Conservation (phyloP, 768 basidiomycete species). For the Panellus pusillus region DNA sequence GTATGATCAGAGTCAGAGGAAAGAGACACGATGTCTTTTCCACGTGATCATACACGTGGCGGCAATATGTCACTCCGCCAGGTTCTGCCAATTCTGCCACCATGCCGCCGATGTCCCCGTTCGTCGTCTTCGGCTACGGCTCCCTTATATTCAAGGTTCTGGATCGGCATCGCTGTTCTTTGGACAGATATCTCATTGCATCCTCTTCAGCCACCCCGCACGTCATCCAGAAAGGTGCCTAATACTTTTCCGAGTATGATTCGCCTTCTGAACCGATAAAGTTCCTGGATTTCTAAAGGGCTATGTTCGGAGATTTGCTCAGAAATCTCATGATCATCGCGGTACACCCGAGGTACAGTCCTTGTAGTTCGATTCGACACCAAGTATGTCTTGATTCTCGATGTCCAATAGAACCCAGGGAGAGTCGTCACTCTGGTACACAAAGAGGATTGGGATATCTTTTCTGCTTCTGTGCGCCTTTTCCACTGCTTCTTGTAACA, state of each 20-base stretch:
- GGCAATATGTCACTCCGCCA: no score
- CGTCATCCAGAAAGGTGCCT: conserved; percentile 64
- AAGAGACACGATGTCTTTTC: neutral
- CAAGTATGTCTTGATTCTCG: neutral
- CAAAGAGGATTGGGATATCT: conserved; percentile 82
- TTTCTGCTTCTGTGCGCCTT: conserved; percentile 67
- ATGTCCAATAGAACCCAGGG: conserved; percentile 62
- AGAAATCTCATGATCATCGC: conserved; percentile 90
- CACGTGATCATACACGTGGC: neutral
- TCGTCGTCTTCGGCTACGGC: conserved; percentile 89
- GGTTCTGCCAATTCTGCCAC: neutral
- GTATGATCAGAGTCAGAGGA: neutral
- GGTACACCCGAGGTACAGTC: conserved; percentile 75
- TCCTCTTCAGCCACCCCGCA: conserved; percentile 75
- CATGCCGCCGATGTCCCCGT: conserved; percentile 32
- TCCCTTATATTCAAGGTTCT: conserved; percentile 88
- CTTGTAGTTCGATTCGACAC: neutral
- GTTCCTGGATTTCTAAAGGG: conserved; percentile 87
- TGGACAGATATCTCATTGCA: neutral
- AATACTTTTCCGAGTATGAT: neutral
- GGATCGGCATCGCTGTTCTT: neutral
- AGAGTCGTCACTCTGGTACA: conserved; percentile 89
- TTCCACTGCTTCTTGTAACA: neutral
- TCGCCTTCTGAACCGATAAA: neutral
- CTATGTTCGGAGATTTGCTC: conserved; percentile 87